Base-by-base conservation (phyloP, 208 protist species). In the Acanthamoeba quina region DNA sequence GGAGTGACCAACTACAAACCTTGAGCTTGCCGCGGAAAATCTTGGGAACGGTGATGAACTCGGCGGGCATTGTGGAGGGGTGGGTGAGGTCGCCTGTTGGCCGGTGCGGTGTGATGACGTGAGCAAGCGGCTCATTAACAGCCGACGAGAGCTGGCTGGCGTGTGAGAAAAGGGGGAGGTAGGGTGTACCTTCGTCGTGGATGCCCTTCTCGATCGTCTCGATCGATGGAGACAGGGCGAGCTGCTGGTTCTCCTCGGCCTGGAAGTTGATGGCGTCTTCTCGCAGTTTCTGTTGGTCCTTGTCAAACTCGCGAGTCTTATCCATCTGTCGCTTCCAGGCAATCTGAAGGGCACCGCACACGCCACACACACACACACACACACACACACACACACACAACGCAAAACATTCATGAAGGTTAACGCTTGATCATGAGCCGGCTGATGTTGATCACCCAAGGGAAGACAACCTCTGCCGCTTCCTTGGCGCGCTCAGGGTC, bases 271-370 rank as follows among this genome's bases (percentile, higher is more conserved):
- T 52, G 3, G 21, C 26, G 17, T 21, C 41, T 21, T 52, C 41
- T 31, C 88, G 83, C 37, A 94, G 37, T 24, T 83, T 95, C 21
- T 94, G 66, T 41, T 90, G 21, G 47, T 96, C 95, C 58, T 95
- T 7, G 41, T 96, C 95, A 72, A 96, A 96, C 7, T 44, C 54
- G 44, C 93, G n/a, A 0, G 95, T 96, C 10, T 74, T 94, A 31
- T 62, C 34, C 6, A 85, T 34, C 41, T 96, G 95, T 54, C 88
- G 17, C 80, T 96, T 62, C 52, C 89, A 78, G 9, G 94, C 95
- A 11, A 90, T 93, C 58, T 95, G n/a, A 11, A 19, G 49, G 15
- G 54, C 19, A 24, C 54, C 2, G 5, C 54, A 58, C 54, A 58
- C 54, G 2, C 54, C 54, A 58, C 54, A 19, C 54, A 10, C 54